Percentiles rank a stretch among this genome's conserved stretches.
Conservation (phyloP, 164 flowering plant genomes). For the Nymphaea colorata region DNA sequence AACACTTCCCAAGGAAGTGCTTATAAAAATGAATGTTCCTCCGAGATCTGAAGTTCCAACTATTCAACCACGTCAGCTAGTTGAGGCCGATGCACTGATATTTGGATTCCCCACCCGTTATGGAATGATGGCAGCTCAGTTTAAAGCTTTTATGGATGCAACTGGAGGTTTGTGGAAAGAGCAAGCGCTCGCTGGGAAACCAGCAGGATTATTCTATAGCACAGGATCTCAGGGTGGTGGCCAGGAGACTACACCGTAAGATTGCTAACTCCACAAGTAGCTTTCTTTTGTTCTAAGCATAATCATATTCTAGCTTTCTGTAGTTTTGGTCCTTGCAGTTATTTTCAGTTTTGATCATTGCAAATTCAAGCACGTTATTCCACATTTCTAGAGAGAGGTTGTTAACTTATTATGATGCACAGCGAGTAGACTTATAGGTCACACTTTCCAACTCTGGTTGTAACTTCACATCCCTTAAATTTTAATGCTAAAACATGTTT, state of each 20-base stretch:
- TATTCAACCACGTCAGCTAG: conserved; percentile 64
- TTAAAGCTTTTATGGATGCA: conserved; percentile 80
- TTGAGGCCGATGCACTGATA: conserved; percentile 83
- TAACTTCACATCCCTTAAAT: too few species aligned
- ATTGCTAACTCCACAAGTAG: conserved; percentile 1
- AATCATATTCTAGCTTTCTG: background rate
- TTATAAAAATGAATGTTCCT: conserved; percentile 84
- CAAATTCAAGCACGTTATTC: too few species aligned
- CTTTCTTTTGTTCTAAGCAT: background rate
- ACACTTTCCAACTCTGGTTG: too few species aligned
- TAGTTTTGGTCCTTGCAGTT: background rate
- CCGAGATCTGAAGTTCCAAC: conserved; percentile 64
- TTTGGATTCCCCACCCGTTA: conserved; percentile 91
- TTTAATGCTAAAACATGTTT: too few species aligned
- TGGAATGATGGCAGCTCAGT: conserved; percentile 95
- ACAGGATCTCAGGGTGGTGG: conserved; percentile 94
- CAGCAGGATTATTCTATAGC: conserved; percentile 79
- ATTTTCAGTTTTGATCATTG: background rate
- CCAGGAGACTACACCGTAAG: conserved; percentile 87
- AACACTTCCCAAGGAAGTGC: conserved; percentile 62
- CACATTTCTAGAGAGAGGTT: too few species aligned
- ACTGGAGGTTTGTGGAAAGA: conserved; percentile 83
- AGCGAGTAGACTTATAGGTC: too few species aligned
- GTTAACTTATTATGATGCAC: too few species aligned
- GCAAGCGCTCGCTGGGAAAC: conserved; percentile 82